Evolutionary conservation across 1,284 basidiomycete genomes (phyloP).

Genomic region (Ceratobasidium theobromae): DNA sequence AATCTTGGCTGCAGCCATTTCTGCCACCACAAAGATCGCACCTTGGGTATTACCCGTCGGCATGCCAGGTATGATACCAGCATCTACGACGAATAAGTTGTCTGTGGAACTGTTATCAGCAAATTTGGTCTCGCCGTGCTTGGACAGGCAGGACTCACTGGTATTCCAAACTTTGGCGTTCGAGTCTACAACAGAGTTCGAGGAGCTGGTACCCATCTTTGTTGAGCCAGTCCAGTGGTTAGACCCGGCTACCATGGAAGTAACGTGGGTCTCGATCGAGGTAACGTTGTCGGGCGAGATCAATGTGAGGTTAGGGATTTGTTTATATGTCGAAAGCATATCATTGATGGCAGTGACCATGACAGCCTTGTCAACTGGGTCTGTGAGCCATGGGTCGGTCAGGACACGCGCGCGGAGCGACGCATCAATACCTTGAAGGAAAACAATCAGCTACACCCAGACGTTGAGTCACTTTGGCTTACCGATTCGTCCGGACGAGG

Average conservation of each 20-base stretch:
- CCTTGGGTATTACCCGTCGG: constrained; percentile 59
- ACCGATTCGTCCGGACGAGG: constrained; percentile 62
- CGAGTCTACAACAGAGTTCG: constrained; percentile 54
- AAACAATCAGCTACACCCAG: background rate
- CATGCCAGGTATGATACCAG: constrained; percentile 32
- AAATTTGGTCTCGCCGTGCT: background rate
- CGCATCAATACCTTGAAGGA: constrained; percentile 45
- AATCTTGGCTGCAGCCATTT: constrained; percentile 57
- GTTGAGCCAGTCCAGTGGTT: constrained; percentile 64
- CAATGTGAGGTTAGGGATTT: constrained; percentile 54
- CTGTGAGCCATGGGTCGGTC: constrained; percentile 59
- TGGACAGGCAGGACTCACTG: constrained; percentile 36
- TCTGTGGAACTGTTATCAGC: background rate
- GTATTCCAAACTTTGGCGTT: constrained; percentile 60
- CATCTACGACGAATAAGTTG: constrained; percentile 30
- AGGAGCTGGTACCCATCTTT: constrained; percentile 49
- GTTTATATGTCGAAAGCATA: constrained; percentile 30
- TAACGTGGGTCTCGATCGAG: constrained; percentile 43
- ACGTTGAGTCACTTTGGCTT: background rate
- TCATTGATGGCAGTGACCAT: constrained; percentile 55
- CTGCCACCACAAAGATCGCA: constrained; percentile 55
- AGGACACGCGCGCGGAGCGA: constrained; percentile 53
- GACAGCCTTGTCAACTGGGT: constrained; percentile 56
- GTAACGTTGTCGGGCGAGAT: constrained; percentile 60
- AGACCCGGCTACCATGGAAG: constrained; percentile 47